Base-by-base conservation (phyloP, 129 eudicot genomes). In the Apium graveolens region DNA sequence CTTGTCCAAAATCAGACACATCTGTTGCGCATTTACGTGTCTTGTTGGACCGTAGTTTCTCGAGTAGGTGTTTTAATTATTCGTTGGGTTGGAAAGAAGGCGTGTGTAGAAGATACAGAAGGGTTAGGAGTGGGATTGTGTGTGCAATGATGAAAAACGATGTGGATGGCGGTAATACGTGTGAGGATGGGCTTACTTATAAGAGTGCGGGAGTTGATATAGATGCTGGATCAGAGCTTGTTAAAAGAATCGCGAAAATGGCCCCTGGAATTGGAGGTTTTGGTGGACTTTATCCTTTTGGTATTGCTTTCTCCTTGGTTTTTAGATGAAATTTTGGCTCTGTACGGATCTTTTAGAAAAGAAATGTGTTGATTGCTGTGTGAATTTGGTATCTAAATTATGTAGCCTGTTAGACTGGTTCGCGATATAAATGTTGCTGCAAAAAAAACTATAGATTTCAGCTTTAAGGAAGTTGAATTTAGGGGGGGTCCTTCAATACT, bases 211-310 rank as follows among this genome's bases (percentile, higher is more conserved):
- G 98, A 75, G 98, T 94, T 73, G 98, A 94, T 82, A 94, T 94
- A 12, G 98, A 94, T 86, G 96, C 98, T 18, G 98, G 98, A 66
- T 84, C 98, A 13, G 98, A 94, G 83, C 97, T 94, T 81, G 98
- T 94, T 31, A 80, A 80, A 72, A 84, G 98, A 75, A 94, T 91
- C 44, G 97, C 98, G 55, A 94, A 94, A 80, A 94, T 94, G 98
- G 98, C 97, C n/a, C 96, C 97, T 60, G 98, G 98, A 31, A 91
- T 94, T 72, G 98, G 98, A 79, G 98, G 98, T 35, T 94, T 94
- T 75, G 97, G 98, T 42, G 97, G 98, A 37, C 80, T 94, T 9
- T 94, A 85, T 79, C 97, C 98, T 73, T 80, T 86, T 74, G 98
- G 98, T 94, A 89, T 83, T 16, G 39, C 20, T 41, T 32, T 32